Percentiles rank a stretch among this genome's conserved stretches.
These are phyloP conservation scores for Fusarium floridanum DNA, from an alignment of 2,329 filamentous ascomycete species.

Conservation along the genomic window DNA sequence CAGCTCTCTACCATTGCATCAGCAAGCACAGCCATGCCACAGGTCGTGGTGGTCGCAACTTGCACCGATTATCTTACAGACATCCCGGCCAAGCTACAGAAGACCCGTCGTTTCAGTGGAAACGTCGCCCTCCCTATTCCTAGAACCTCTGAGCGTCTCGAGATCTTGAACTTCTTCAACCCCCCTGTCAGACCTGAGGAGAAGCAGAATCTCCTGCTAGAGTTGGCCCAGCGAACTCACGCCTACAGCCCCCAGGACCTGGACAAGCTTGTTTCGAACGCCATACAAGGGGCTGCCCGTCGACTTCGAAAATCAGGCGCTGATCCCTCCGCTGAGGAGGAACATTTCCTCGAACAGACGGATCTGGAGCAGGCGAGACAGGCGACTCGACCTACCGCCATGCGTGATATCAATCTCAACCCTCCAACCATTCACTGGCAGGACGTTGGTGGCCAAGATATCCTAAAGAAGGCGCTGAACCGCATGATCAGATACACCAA, in stretches of 20 bases:
- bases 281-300: conserved; percentile 45
- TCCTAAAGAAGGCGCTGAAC: conserved; percentile 74
- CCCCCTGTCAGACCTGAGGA: conserved; percentile 61
- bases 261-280: conserved; percentile 66
- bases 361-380: conserved; percentile 77
- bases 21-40: conserved; percentile 57
- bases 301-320: conserved; percentile 42
- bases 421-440: conserved; percentile 88
- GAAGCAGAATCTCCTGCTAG: conserved; percentile 65
- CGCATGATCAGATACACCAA: conserved; percentile 61
- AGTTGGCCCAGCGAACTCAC: conserved; percentile 81
- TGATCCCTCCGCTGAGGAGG: conserved; percentile 16
- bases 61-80: conserved; percentile 78
- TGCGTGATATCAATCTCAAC: conserved; percentile 90
- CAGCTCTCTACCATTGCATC: conserved; percentile 59
- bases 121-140: conserved; percentile 84
- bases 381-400: conserved; percentile 82
- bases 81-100: conserved; percentile 77
- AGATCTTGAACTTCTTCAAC: conserved; percentile 76
- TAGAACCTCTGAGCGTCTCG: conserved; percentile 75
- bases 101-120: conserved; percentile 71
- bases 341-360: conserved; percentile 52
- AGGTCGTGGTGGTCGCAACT: conserved; percentile 80
- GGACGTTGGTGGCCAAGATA: conserved; percentile 87
- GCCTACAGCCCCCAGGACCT: conserved; percentile 89